Conservation (phyloP, 768 basidiomycete species). For the Tylopilus sp. region DNA sequence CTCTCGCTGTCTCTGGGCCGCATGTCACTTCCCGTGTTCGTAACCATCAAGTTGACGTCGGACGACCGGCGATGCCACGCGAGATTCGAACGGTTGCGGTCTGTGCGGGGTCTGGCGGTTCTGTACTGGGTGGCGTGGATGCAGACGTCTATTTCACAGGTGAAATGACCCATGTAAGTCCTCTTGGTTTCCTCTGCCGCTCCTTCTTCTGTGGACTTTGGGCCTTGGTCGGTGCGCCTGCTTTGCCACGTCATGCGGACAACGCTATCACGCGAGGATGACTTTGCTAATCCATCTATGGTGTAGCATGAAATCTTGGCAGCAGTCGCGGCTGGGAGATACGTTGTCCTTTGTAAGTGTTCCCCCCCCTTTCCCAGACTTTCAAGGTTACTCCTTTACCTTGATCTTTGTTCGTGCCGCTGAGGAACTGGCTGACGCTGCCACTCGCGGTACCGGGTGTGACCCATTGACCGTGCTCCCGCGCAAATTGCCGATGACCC, state of each 20-base stretch:
- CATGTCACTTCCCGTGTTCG: conserved; percentile 9
- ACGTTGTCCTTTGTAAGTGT: conserved; percentile 79
- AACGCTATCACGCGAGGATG: background rate
- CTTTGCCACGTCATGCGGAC: conserved; percentile 13
- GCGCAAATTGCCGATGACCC: conserved; percentile 19
- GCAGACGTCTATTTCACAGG: conserved; percentile 93
- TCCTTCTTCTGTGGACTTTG: conserved; percentile 2
- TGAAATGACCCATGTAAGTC: conserved; percentile 82
- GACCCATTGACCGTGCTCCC: background rate
- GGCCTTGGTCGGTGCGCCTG: background rate
- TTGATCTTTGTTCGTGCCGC: conserved; percentile 18
- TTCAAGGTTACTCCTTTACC: background rate
- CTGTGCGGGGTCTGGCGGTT: conserved; percentile 88
- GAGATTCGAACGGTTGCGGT: conserved; percentile 68
- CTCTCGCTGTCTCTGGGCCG: conserved; percentile 2
- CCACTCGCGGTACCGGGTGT: conserved; percentile 15
- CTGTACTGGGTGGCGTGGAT: conserved; percentile 62
- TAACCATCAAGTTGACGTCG: conserved; percentile 58
- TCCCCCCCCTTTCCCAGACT: background rate
- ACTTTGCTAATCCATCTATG: conserved; percentile 1
- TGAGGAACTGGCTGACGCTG: conserved; percentile 7
- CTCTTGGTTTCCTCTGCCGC: conserved; percentile 11
- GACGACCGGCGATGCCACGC: conserved; percentile 38
- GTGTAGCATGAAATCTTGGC: conserved; percentile 84
- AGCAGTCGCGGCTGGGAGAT: conserved; percentile 67